Conservation (phyloP, 2,329 filamentous ascomycete genomes). For the Cercospora zeae-maydis region DNA sequence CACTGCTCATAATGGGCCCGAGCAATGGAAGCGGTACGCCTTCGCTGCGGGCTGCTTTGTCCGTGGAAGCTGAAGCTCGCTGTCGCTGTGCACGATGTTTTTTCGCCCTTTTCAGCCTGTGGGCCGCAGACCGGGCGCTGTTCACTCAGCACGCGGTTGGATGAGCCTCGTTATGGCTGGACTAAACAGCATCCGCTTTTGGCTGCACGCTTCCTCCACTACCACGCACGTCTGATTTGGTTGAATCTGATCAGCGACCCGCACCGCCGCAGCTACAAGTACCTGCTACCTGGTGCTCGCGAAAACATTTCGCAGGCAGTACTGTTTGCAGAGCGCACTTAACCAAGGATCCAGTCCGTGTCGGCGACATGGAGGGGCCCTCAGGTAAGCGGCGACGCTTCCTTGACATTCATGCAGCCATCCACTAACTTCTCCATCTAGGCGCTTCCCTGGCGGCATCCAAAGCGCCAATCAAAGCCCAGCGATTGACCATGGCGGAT, state of each 20-base stretch:
- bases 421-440: background rate
- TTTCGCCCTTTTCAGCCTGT: background rate
- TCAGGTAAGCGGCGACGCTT: background rate
- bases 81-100: too few species aligned
- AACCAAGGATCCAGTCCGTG: too few species aligned
- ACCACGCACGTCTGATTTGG: background rate
- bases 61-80: background rate
- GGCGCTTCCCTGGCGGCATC: background rate
- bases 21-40: background rate
- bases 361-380: background rate
- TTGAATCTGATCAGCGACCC: background rate
- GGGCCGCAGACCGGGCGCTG: too few species aligned
- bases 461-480: background rate
- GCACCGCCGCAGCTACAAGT: too few species aligned
- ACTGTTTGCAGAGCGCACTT: too few species aligned
- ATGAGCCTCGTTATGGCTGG: background rate
- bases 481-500: background rate
- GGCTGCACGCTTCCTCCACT: background rate
- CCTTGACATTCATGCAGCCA: background rate
- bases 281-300: too few species aligned
- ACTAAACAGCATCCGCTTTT: background rate
- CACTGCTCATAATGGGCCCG: background rate
- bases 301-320: too few species aligned
- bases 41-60: too few species aligned
- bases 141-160: too few species aligned